Evolutionary conservation across 805 yeast genomes (phyloP), one percentile per base, ranked within the genome.

Genomic region (Naumovozyma castellii): DNA sequence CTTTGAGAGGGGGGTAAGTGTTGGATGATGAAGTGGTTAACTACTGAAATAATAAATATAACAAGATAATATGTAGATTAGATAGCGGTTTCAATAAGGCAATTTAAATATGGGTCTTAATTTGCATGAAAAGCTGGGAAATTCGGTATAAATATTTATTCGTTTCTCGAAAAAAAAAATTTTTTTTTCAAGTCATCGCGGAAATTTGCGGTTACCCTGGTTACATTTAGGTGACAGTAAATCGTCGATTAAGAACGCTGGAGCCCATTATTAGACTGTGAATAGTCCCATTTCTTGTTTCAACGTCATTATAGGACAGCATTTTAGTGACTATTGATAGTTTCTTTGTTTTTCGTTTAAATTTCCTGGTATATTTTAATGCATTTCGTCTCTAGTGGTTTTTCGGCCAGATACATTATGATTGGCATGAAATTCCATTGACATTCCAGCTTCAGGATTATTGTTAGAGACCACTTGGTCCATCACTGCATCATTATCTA

Each of bases 361-460:
- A n/a, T n/a, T n/a, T n/a, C n/a, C n/a, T n/a, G n/a, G n/a, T n/a
- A n/a, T n/a, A n/a, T n/a, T n/a, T n/a, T n/a, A n/a, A n/a, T n/a
- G n/a, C n/a, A n/a, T n/a, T n/a, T n/a, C 32, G 15, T n/a, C 38
- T 22, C 40, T 32, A 3, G 29, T n/a, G n/a, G 41, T 35, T 36
- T 48, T 49, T 14, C 39, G 41, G 10, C 47, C 49, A 9, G 42
- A 38, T 17, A 37, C 17, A 19, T 22, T 41, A n/a, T 40, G 32
- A 29, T 42, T 38, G n/a, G 34, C 47, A 35, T 40, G 41, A 37
- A 53, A 50, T 28, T 50, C 48, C 37, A 54, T 36, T 2, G 59
- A 35, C 59, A 54, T 54, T 13, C 57, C 53, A 5, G 59, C 55
- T 16, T 54, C 55, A 2, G 34, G 28, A 4, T 39, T 43, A 39